Base-by-base conservation (phyloP, 768 basidiomycete genomes). In the Psilocybe cyanescens region DNA sequence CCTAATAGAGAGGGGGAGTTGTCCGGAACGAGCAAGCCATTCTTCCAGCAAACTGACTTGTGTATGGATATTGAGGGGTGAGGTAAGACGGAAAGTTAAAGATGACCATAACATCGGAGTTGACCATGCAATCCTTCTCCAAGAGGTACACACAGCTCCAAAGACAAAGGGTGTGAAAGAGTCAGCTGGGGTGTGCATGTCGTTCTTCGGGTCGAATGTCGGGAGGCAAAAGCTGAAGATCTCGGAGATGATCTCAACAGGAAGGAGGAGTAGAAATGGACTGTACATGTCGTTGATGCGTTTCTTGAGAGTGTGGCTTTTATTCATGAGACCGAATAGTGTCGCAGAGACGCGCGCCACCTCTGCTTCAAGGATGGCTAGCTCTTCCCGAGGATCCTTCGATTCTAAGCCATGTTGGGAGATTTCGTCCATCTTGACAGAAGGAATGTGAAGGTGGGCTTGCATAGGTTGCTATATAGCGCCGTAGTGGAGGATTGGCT, bases 121-220 rank as follows among this genome's bases (percentile, higher is more conserved):
- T n/a, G 69, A 63, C 71, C 71, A 72, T 28, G 70, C 72, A 52
- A 72, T 66, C 9, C 68, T 63, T 19, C 74, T 61, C 72, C 72
- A 73, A 29, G 71, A 61, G 14, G 62, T 65, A 51, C 71, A 75
- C 12, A 75, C 70, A 17, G 67, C 60, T 12, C 71, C 71, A 8
- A 73, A 63, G 28, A 55, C 52, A 52, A 73, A 61, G 8, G 72
- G 70, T 16, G 56, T 53, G 17, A 61, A 62, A 31, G 53, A 54
- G 35, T 58, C 58, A 45, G 48, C 52, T 49, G 41, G 9, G 24
- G 19, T 51, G 45, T 47, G 57, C 35, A 44, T 28, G 46, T 60
- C 63, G 28, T 56, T 52, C 11, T 19, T 33, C 4, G 59, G 53
- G 41, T 57, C 41, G 55, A 62, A 62, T 19, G 33, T 28, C 7